Base-by-base conservation (phyloP, 768 basidiomycete genomes). In the Lactifluus volemus region DNA sequence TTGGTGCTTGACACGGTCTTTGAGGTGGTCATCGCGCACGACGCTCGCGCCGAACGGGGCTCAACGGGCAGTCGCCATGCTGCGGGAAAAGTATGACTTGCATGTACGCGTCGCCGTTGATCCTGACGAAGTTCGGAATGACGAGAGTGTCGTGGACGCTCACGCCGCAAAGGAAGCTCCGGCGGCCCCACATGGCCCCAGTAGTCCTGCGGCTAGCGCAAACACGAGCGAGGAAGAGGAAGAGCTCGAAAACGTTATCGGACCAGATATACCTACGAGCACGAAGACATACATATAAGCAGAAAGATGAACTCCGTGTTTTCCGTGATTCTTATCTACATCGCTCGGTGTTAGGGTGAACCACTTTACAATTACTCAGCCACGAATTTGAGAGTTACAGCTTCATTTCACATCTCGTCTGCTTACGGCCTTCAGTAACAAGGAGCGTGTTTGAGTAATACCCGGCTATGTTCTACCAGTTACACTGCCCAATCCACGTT, bases 21-120 rank as follows among this genome's bases (percentile, higher is more conserved):
- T 63, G 42, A 69, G 63, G 32, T 92, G 47, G 77, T 83, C 21
- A 75, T 74, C 9, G 87, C 83, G 25, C 90, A 93, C 65, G 90
- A 93, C 71, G 76, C 75, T 49, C 80, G 89, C 5, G 86, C 86
- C 2, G 88, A 90, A 61, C 78, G 90, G 11, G n/a, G 90, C 89
- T 0, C 79, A 86, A n/a, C 77, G 85, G 47, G 90, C 91, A 0
- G 89, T 93, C 10, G 78, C 77, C 42, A 85, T 92, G 81, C 74
- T 92, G 8, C 75, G 80, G 60, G 90, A 92, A 58, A 86, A 83
- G 71, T 92, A 85, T 69, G 88, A 92, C 50, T 90, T 88, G 86
- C 85, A 84, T 69, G 81, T 84, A 65, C 78, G 90, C n/a, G 86
- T 92, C 21, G 84, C 82, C 62, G 88, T 90, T 12, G 84, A 86